These are phyloP conservation scores for Phytophthora boehmeriae DNA, from an alignment of 352 stramenopile genomes.

Conservation along the genomic window DNA sequence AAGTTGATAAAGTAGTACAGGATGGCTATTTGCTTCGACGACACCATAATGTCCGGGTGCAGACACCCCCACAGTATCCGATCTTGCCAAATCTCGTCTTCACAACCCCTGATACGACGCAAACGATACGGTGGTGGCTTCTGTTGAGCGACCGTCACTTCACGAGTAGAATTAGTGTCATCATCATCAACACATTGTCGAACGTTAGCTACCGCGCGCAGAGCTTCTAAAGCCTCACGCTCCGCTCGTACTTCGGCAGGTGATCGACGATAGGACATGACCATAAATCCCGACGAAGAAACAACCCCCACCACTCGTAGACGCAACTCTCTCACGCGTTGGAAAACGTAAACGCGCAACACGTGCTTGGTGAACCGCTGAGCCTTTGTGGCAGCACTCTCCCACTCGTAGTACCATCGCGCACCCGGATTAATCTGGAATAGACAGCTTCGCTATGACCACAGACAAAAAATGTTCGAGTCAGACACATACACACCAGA, in stretches of 20 bases:
- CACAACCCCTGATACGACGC: constrained; percentile 16
- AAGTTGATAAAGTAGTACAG: constrained; percentile 47
- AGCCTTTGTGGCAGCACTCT: constrained; percentile 63
- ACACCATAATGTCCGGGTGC: constrained; percentile 40
- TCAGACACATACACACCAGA: background rate
- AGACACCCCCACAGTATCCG: constrained; percentile 49
- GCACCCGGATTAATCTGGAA: constrained; percentile 65
- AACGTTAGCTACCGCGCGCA: constrained; percentile 9
- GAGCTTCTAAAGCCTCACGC: constrained; percentile 26
- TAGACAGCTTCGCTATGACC: constrained; percentile 18
- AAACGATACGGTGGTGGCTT: constrained; percentile 2
- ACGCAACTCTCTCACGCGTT: constrained; percentile 23
- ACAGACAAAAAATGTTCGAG: constrained; percentile 3
- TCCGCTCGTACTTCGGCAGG: constrained; percentile 47
- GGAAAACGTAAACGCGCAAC: constrained; percentile 59
- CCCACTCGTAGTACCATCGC: constrained; percentile 79
- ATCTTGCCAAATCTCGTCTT: constrained; percentile 32
- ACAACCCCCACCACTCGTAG: constrained; percentile 49
- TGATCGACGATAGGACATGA: constrained; percentile 69
- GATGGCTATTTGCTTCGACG: constrained; percentile 61
- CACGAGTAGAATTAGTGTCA: no score
- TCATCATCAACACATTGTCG: background rate
- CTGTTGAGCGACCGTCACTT: background rate
- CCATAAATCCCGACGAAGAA: constrained; percentile 60
- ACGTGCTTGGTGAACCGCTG: constrained; percentile 71